Evolutionary conservation across 257 asterid genomes (phyloP).

Genomic region (Solanum appendiculatum): DNA sequence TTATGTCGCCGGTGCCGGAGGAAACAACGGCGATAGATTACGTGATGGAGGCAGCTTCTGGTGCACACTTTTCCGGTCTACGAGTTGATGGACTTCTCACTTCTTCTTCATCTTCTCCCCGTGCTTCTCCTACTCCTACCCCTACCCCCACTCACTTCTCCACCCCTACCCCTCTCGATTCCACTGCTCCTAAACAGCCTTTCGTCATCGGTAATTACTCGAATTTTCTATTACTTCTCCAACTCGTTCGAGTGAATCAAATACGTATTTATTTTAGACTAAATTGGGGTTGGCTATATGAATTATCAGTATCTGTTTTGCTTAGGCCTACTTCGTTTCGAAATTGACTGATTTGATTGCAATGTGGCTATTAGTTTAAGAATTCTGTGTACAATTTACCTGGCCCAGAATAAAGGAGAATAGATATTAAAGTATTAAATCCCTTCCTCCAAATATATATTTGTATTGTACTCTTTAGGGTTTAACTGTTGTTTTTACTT

Average conservation of each 20-base stretch:
- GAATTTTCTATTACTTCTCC: neutral
- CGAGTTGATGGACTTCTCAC: constrained; percentile 52
- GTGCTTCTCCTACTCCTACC: constrained; percentile 41
- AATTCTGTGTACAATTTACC: neutral
- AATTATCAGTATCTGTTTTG: neutral
- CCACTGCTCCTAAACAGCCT: constrained; percentile 59
- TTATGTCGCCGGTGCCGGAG: constrained; percentile 32
- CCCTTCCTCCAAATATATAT: neutral
- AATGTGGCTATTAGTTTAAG: neutral
- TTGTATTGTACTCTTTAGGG: neutral
- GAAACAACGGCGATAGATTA: constrained; percentile 63
- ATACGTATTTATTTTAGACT: neutral
- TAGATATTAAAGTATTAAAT: neutral
- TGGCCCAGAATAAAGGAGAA: neutral
- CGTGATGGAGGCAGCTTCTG: constrained; percentile 91
- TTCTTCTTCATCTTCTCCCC: constrained; percentile 30
- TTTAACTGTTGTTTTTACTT: neutral
- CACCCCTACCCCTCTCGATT: constrained; percentile 22
- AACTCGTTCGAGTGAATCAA: neutral
- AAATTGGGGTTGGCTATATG: neutral
- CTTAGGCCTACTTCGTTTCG: neutral
- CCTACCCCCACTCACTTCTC: constrained; percentile 20
- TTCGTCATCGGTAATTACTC: constrained; percentile 71
- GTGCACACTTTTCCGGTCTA: constrained; percentile 92
- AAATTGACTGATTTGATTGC: neutral